These are phyloP conservation scores for Mortierella sp. DNA, from an alignment of 371 early-diverging fungal species.

Conservation along the genomic window DNA sequence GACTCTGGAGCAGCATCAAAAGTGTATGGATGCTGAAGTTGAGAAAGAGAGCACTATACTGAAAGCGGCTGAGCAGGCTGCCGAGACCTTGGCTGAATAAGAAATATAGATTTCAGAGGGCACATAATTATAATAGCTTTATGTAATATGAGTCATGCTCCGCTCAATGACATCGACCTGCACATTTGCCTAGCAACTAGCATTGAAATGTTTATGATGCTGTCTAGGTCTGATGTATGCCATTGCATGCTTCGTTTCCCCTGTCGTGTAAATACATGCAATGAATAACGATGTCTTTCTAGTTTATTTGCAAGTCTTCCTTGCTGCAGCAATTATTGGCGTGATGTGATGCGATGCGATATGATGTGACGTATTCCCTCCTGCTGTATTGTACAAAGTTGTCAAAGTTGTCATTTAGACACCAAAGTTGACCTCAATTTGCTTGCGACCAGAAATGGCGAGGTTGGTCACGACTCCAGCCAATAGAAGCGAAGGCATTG, in stretches of 20 bases:
- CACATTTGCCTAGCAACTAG: too few relatives aligned
- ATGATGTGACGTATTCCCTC: not conserved
- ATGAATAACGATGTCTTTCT: not conserved
- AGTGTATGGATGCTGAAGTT: slow-evolving; percentile 14
- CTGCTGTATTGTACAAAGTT: not conserved
- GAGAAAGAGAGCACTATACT: slow-evolving; percentile 6
- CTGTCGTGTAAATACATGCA: not conserved
- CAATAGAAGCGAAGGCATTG: slow-evolving; percentile 41
- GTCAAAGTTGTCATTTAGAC: slow-evolving; percentile 9
- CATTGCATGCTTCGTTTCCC: too few relatives aligned
- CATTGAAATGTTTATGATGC: too few relatives aligned
- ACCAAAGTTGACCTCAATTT: slow-evolving; percentile 45
- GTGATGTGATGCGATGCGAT: too few relatives aligned
- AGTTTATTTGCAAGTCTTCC: too few relatives aligned
- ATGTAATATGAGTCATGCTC: too few relatives aligned
- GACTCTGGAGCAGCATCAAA: slow-evolving; percentile 11
- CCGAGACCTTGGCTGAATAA: slow-evolving; percentile 35
- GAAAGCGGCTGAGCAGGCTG: slow-evolving; percentile 26
- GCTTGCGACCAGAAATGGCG: slow-evolving; percentile 54
- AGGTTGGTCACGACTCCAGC: slow-evolving; percentile 46
- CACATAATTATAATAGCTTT: too few relatives aligned
- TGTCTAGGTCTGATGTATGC: too few relatives aligned
- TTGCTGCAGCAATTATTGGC: too few relatives aligned
- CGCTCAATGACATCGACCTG: too few relatives aligned
- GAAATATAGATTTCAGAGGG: too few relatives aligned